Percentiles rank a stretch among this genome's conserved stretches.
Evolutionary conservation across 2,329 filamentous ascomycete genomes (phyloP).

Genomic region (Elsinoe arachidis): DNA sequence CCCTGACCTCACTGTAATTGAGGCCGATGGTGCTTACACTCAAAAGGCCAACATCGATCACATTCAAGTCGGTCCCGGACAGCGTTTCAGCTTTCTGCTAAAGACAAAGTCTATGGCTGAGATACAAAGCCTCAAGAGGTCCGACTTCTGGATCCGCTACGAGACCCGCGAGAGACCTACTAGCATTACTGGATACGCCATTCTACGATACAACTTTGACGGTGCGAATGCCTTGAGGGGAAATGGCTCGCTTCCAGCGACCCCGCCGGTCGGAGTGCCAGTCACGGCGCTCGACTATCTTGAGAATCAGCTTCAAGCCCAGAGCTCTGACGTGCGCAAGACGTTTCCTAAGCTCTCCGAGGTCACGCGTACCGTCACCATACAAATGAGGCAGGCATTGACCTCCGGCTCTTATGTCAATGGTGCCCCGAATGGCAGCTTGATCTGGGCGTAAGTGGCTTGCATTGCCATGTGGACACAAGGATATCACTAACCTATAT

Average conservation of each 20-base stretch:
- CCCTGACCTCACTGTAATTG: slow-evolving; percentile 48
- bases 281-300: slow-evolving; percentile 30
- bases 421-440: slow-evolving; percentile 4
- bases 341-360: slow-evolving; percentile 27
- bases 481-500: background rate
- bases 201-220: slow-evolving; percentile 36
- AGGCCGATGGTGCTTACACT: slow-evolving; percentile 49
- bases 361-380: slow-evolving; percentile 28
- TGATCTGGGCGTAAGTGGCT: slow-evolving; percentile 3
- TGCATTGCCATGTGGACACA: background rate
- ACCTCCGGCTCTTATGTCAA: background rate
- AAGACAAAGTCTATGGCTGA: slow-evolving; percentile 21
- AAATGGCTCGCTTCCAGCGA: slow-evolving; percentile 18
- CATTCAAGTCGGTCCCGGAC: slow-evolving; percentile 50
- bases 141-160: slow-evolving; percentile 38
- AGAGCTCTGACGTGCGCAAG: slow-evolving; percentile 17
- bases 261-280: slow-evolving; percentile 14
- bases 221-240: too few relatives aligned
- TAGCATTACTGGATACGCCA: slow-evolving; percentile 40
- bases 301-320: slow-evolving; percentile 32
- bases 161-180: slow-evolving; percentile 44
- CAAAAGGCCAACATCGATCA: slow-evolving; percentile 39
- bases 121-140: background rate
- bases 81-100: slow-evolving; percentile 52
- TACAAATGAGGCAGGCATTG: slow-evolving; percentile 20